A percentile compares a stretch with the other conserved stretches of the same genome.
Evolutionary conservation across 441 rosid species (phyloP).

Genomic region (Erysimum cheiri): DNA sequence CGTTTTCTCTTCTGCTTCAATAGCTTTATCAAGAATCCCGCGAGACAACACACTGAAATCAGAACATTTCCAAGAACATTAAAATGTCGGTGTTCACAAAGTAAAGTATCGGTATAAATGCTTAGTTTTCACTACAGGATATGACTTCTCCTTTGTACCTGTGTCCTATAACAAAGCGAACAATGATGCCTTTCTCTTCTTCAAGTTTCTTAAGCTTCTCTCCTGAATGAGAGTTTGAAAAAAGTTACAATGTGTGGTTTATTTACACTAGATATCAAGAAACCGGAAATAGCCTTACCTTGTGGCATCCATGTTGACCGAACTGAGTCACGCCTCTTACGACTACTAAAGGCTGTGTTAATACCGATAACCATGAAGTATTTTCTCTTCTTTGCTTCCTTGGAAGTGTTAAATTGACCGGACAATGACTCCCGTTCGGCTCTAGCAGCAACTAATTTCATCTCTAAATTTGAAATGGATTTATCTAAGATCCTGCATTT

Average conservation of each 20-base stretch:
- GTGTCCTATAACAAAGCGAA: constrained; percentile 90
- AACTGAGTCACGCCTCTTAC: constrained; percentile 82
- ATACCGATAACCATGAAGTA: constrained; percentile 89
- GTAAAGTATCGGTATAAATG: not conserved
- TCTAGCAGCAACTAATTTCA: constrained; percentile 61
- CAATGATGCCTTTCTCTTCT: constrained; percentile 75
- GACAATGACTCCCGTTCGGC: constrained; percentile 40
- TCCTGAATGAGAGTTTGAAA: constrained; percentile 42
- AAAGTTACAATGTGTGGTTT: not conserved
- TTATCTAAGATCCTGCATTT: constrained; percentile 68
- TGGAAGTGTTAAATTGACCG: constrained; percentile 15
- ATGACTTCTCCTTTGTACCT: constrained; percentile 52
- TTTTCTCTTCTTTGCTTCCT: constrained; percentile 50
- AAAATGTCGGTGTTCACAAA: constrained; percentile 1
- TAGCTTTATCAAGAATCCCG: constrained; percentile 76
- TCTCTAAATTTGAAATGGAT: constrained; percentile 67
- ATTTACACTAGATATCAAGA: not conserved
- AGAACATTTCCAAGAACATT: constrained; percentile 25
- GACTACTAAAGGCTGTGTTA: constrained; percentile 86
- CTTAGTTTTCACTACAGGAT: constrained; percentile 3
- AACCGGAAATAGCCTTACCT: constrained; percentile 48
- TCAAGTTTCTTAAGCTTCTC: constrained; percentile 70
- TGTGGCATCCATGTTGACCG: constrained; percentile 95
- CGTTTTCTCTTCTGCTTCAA: constrained; percentile 72
- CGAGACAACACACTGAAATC: constrained; percentile 54